Evolutionary conservation across 2,329 filamentous ascomycete genomes (phyloP).

Genomic region (Pseudonectria buxi): DNA sequence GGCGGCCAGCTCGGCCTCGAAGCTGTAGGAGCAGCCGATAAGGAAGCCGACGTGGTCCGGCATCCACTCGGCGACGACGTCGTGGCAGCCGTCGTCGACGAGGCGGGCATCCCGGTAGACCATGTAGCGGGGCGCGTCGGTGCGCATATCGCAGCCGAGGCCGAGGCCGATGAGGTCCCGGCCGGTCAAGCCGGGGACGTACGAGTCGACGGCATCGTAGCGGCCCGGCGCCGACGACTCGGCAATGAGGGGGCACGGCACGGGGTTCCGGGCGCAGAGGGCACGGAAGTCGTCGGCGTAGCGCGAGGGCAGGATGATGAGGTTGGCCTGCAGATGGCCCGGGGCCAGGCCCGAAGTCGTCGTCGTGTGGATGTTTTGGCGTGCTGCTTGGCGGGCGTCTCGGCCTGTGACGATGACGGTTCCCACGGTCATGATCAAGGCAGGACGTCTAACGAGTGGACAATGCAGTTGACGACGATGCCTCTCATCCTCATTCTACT

Average conservation of each 20-base stretch:
- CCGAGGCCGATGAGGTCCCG: slow-evolving; percentile 29
- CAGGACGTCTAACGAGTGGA: no score
- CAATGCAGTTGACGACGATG: no score
- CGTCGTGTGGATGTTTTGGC: slow-evolving; percentile 30
- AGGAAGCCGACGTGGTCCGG: slow-evolving; percentile 54
- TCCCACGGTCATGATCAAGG: neutral
- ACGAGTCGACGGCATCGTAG: slow-evolving; percentile 31
- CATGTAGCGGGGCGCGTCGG: slow-evolving; percentile 51
- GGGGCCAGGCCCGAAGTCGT: slow-evolving; percentile 50
- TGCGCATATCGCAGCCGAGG: slow-evolving; percentile 46
- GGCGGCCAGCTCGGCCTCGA: slow-evolving; percentile 48
- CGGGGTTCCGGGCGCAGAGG: slow-evolving; percentile 55
- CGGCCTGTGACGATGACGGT: slow-evolving; percentile 20
- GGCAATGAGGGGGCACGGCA: slow-evolving; percentile 54
- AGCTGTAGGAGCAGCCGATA: slow-evolving; percentile 58
- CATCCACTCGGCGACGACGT: slow-evolving; percentile 48
- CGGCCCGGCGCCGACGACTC: slow-evolving; percentile 40
- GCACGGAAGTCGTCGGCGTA: slow-evolving; percentile 52
- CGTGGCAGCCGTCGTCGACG: slow-evolving; percentile 27
- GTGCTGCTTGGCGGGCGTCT: slow-evolving; percentile 37
- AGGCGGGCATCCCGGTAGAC: slow-evolving; percentile 47
- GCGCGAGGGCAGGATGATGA: slow-evolving; percentile 50
- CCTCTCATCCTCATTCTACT: no score
- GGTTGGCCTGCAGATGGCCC: slow-evolving; percentile 53
- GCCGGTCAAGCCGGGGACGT: slow-evolving; percentile 16